Percentiles rank a stretch among this genome's conserved stretches.
Conservation (phyloP, 1,139 yeast genomes). For the Kodamaea sp. region DNA sequence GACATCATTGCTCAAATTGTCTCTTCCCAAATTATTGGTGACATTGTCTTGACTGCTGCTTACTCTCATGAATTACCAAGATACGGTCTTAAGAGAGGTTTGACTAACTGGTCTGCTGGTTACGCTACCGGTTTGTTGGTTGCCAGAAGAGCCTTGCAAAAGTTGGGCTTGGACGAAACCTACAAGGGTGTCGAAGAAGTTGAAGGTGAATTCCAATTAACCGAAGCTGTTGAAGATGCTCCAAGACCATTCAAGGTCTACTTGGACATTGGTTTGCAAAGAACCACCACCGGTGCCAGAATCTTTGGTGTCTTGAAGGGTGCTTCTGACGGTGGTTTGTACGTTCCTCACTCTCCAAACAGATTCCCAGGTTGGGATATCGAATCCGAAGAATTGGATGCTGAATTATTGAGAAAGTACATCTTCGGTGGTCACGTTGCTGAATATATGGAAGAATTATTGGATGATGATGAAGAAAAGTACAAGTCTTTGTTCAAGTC, state of each 20-base stretch:
- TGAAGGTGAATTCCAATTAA: slow-evolving; percentile 97
- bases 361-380: slow-evolving; percentile 99
- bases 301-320: slow-evolving; percentile 99
- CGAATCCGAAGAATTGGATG: slow-evolving; percentile 96
- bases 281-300: slow-evolving; percentile 99
- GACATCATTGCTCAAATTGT: slow-evolving; percentile 98
- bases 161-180: slow-evolving; percentile 97
- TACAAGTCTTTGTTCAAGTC: slow-evolving; percentile 94
- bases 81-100: slow-evolving; percentile 98
- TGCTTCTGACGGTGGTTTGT: slow-evolving; percentile 99
- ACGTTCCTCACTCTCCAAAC: slow-evolving; percentile 99
- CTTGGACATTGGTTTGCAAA: slow-evolving; percentile 99
- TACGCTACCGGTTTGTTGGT: slow-evolving; percentile 98
- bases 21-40: slow-evolving; percentile 97
- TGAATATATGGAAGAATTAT: slow-evolving; percentile 99
- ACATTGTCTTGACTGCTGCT: slow-evolving; percentile 93
- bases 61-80: slow-evolving; percentile 98
- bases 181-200: slow-evolving; percentile 99
- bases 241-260: slow-evolving; percentile 99
- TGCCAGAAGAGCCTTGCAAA: slow-evolving; percentile 98
- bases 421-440: slow-evolving; percentile 99
- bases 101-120: slow-evolving; percentile 99
- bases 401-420: slow-evolving; percentile 97
- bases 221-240: slow-evolving; percentile 98
- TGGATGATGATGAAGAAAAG: slow-evolving; percentile 99